Percentiles rank a stretch among this genome's conserved stretches.
Evolutionary conservation across 2,329 filamentous ascomycete genomes (phyloP).

Genomic region (Ophiocordyceps polyrhachis-furcata): DNA sequence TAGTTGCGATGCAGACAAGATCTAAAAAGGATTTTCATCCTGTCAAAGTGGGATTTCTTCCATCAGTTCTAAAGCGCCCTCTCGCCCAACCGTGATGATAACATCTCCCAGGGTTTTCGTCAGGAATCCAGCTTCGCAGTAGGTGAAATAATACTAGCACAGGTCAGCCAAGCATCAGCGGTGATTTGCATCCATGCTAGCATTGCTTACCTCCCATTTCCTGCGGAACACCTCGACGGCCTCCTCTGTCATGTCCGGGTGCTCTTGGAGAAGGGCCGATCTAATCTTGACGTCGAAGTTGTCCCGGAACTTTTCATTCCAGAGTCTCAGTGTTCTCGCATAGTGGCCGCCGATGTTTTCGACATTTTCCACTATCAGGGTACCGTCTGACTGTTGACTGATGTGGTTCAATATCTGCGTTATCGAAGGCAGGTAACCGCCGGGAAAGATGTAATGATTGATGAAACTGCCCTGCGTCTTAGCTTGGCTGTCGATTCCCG

Average conservation of each 20-base stretch:
- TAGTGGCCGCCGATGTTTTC: conserved; percentile 63
- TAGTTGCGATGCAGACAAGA: neutral
- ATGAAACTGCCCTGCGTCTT: conserved; percentile 34
- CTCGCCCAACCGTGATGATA: conserved; percentile 50
- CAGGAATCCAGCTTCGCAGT: conserved; percentile 55
- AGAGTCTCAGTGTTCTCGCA: conserved; percentile 46
- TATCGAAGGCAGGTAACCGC: conserved; percentile 47
- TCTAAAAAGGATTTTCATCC: conserved; percentile 16
- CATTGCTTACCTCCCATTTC: conserved; percentile 47
- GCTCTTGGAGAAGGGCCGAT: conserved; percentile 37
- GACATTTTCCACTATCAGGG: conserved; percentile 45
- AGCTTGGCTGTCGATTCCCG: neutral
- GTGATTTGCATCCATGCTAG: neutral
- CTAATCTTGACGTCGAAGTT: conserved; percentile 43
- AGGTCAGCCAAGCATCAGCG: neutral
- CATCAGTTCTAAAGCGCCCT: conserved; percentile 48
- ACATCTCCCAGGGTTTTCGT: conserved; percentile 56
- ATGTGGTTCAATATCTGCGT: conserved; percentile 41
- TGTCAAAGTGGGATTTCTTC: conserved; percentile 44
- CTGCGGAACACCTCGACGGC: conserved; percentile 48
- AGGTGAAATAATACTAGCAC: conserved; percentile 50
- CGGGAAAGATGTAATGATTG: conserved; percentile 59
- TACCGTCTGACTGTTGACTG: conserved; percentile 37
- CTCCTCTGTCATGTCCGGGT: conserved; percentile 38
- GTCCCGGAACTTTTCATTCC: conserved; percentile 45